A percentile compares a stretch with the other conserved stretches of the same genome.
Evolutionary conservation across 2,329 filamentous ascomycete genomes (phyloP).

Genomic region (Beauveria medogensis): DNA sequence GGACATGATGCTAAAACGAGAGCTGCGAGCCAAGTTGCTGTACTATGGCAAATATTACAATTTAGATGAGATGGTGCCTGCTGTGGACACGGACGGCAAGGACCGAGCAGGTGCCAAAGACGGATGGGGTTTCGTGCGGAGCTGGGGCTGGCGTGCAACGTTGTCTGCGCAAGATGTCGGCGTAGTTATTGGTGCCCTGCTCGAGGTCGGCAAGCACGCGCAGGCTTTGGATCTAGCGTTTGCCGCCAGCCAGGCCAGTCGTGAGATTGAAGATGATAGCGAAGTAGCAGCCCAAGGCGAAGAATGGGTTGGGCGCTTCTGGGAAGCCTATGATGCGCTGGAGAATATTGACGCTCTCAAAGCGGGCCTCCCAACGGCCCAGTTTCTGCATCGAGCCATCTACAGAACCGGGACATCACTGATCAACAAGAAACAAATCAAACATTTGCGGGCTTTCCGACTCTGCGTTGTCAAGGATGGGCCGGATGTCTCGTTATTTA

Average conservation of each 20-base stretch:
- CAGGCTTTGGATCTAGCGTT: conserved; percentile 25
- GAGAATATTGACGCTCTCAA: conserved; percentile 69
- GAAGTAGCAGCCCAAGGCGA: conserved; percentile 46
- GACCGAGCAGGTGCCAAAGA: conserved; percentile 69
- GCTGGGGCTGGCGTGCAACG: conserved; percentile 96
- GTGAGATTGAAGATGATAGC: conserved; percentile 38
- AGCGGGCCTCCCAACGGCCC: conserved; percentile 69
- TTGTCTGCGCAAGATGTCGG: conserved; percentile 88
- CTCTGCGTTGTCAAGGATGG: conserved; percentile 95
- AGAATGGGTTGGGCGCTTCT: conserved; percentile 60
- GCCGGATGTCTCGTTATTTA: conserved; percentile 84
- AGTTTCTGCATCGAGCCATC: conserved; percentile 85
- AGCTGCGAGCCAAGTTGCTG: conserved; percentile 73
- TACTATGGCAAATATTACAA: conserved; percentile 93
- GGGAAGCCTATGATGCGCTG: conserved; percentile 64
- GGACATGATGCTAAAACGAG: conserved; percentile 93
- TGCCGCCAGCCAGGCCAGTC: conserved; percentile 23
- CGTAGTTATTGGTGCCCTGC: conserved; percentile 82
- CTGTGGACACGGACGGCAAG: conserved; percentile 61
- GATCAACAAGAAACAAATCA: conserved; percentile 89
- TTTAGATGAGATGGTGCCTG: conserved; percentile 84
- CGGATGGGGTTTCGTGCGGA: conserved; percentile 93
- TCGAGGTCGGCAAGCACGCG: conserved; percentile 72
- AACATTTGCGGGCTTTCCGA: conserved; percentile 83
- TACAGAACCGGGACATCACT: conserved; percentile 85